Evolutionary conservation across 2,329 filamentous ascomycete genomes (phyloP), one percentile per base, ranked within the genome.

Genomic region (Keithomyces neogunnii): DNA sequence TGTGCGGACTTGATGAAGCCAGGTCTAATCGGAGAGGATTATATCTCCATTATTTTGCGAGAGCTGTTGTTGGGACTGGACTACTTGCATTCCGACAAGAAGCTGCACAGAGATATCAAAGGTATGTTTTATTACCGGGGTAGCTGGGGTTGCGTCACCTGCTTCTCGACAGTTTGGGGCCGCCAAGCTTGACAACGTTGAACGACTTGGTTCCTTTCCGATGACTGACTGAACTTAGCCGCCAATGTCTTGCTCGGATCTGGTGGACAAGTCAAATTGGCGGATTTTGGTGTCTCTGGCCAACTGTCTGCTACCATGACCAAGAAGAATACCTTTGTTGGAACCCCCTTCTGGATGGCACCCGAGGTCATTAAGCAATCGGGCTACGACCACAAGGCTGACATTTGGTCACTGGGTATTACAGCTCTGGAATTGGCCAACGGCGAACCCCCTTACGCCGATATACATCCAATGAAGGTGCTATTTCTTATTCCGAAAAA

Each of bases 301-400:
- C 93, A 97, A 70, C 78, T 97, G 28, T 95, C 92, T 8, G 92
- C 92, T 5, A 99, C 92, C 47, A 97, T 97, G 91, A 96, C 92
- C 56, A 97, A 97, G 77, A 97, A 97, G 74, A 97, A 97, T 66
- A 97, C 92, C 0, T 99, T 97, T 67, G 92, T 99, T 33, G 93
- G 93, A 35, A 97, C 92, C 0, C 92, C 93, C 1, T 99, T 97
- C 67, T 99, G 93, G 93, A 99, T 99, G 92, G 92, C 93, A 3
- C 92, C 92, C 9, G 92, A 99, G 71, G 92, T 97, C 51, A 99
- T 99, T 69, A 96, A 96, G 72, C 92, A 99, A 68, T 95, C 90
- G 52, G 92, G 92, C 47, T 96, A 97, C 73, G 92, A 96, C 68
- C 89, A 95, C 72, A 96, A 96, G 72, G 92, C 92, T 44, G 92